phyloP scores from a whole-genome alignment of 768 basidiomycete species.

The Leucocoprinus birnbaumii region DNA sequence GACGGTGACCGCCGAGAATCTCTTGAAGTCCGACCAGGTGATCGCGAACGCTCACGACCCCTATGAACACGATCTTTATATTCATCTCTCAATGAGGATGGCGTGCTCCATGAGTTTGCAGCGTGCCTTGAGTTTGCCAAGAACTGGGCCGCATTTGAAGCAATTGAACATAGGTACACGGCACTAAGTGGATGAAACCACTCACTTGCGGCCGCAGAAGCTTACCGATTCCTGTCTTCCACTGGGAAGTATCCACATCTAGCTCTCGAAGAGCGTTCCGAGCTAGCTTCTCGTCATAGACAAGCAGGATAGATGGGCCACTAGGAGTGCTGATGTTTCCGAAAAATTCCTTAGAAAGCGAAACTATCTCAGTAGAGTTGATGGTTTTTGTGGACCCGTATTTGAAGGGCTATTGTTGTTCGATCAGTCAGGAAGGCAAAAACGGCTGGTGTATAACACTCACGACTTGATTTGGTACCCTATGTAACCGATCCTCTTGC shows the following conservation, averaged over 20 bases:
- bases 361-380: constrained; percentile 14
- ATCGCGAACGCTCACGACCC: constrained; percentile 5
- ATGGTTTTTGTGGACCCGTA: constrained; percentile 24
- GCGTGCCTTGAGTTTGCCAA: too few species aligned
- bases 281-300: constrained; percentile 39
- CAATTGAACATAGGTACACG: neutral
- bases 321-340: constrained; percentile 8
- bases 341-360: constrained; percentile 22
- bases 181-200: neutral
- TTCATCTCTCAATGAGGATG: neutral
- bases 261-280: constrained; percentile 35
- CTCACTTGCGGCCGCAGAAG: constrained; percentile 21
- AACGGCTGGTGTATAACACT: neutral
- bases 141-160: neutral
- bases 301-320: constrained; percentile 42
- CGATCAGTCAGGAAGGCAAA: neutral
- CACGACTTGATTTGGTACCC: constrained; percentile 11
- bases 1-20: neutral
- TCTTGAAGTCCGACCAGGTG: neutral
- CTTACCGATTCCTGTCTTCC: constrained; percentile 36
- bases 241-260: constrained; percentile 38
- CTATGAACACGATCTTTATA: neutral
- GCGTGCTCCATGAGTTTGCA: neutral
- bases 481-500: constrained; percentile 17
- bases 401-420: constrained; percentile 22